phyloP scores from a whole-genome alignment of 192 early-diverging fungal species.

The Funneliformis geosporum region DNA sequence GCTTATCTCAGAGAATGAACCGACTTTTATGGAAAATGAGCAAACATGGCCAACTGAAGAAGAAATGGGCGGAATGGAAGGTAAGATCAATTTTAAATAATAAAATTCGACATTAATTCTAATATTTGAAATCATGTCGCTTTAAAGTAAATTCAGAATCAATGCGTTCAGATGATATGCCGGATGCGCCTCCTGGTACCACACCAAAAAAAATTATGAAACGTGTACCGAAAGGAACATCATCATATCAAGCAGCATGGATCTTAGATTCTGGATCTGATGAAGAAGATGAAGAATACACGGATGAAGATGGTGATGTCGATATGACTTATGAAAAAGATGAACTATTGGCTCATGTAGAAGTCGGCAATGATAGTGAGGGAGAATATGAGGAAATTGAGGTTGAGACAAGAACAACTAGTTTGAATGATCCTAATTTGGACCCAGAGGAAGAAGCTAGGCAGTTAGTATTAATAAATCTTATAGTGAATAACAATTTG shows the following conservation, averaged over 20 bases:
- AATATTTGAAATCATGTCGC: not conserved
- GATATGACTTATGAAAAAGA: slow-evolving; percentile 47
- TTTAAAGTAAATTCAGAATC: slow-evolving; percentile 42
- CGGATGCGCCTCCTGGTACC: slow-evolving; percentile 27
- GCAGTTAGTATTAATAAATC: slow-evolving; percentile 37
- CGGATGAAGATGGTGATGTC: slow-evolving; percentile 52
- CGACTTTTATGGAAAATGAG: slow-evolving; percentile 87
- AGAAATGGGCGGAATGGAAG: slow-evolving; percentile 82
- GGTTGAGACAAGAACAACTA: slow-evolving; percentile 38
- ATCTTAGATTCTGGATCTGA: slow-evolving; percentile 83
- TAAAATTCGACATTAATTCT: not conserved
- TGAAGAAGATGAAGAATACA: slow-evolving; percentile 59
- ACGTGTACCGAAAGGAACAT: slow-evolving; percentile 93
- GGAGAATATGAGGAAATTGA: slow-evolving; percentile 60
- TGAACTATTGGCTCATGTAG: slow-evolving; percentile 37
- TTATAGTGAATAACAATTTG: not conserved
- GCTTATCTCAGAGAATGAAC: slow-evolving; percentile 83
- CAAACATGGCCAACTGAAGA: slow-evolving; percentile 99
- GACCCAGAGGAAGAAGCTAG: slow-evolving; percentile 46
- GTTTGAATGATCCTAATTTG: slow-evolving; percentile 34
- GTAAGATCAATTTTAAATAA: slow-evolving; percentile 31
- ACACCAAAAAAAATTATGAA: slow-evolving; percentile 54
- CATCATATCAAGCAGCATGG: slow-evolving; percentile 97
- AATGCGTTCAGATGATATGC: slow-evolving; percentile 41
- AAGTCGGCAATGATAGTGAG: slow-evolving; percentile 37